phyloP scores from a whole-genome alignment of 202 grass and related monocot species.

The Setaria italica region DNA sequence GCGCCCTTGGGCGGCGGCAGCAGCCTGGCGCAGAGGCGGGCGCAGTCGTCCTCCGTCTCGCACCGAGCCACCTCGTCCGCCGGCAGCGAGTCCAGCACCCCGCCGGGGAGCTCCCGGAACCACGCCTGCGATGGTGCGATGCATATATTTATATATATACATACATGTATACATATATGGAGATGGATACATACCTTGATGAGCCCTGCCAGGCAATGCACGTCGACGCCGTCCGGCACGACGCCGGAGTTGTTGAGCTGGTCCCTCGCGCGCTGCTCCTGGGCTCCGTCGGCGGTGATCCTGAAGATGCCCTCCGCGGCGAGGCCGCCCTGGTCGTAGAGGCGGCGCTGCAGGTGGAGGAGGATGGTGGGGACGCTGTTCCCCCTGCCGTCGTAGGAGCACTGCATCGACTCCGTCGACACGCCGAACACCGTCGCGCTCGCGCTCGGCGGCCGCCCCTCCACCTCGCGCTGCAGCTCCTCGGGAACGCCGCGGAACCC shows the following conservation, averaged over 20 bases:
- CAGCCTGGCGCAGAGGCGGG: slow-evolving; percentile 9
- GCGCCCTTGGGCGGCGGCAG: slow-evolving; percentile 57
- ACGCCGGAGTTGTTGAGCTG: slow-evolving; percentile 55
- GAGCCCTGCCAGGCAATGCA: slow-evolving; percentile 67
- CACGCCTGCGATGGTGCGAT: slow-evolving; percentile 19
- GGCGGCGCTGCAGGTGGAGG: slow-evolving; percentile 63
- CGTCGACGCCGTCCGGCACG: slow-evolving; percentile 53
- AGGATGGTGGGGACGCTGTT: slow-evolving; percentile 72
- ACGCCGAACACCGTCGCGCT: slow-evolving; percentile 68
- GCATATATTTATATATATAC: too few species aligned
- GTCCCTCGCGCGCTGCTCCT: slow-evolving; percentile 56
- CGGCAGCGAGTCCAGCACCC: slow-evolving; percentile 60
- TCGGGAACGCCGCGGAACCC: slow-evolving; percentile 72
- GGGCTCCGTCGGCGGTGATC: slow-evolving; percentile 54
- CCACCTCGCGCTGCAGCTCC: slow-evolving; percentile 56
- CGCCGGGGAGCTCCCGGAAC: slow-evolving; percentile 75
- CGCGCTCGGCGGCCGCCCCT: slow-evolving; percentile 59
- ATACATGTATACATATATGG: too few species aligned
- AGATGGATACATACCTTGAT: slow-evolving; percentile 50
- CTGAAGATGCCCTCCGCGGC: slow-evolving; percentile 63
- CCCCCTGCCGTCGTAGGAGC: slow-evolving; percentile 56
- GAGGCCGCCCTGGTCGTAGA: slow-evolving; percentile 61
- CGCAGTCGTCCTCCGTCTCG: slow-evolving; percentile 55
- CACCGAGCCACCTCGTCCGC: slow-evolving; percentile 59
- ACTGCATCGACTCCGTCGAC: slow-evolving; percentile 80